Evolutionary conservation across 345 rosid species (phyloP).

Genomic region (Abelmoschus esculentus): DNA sequence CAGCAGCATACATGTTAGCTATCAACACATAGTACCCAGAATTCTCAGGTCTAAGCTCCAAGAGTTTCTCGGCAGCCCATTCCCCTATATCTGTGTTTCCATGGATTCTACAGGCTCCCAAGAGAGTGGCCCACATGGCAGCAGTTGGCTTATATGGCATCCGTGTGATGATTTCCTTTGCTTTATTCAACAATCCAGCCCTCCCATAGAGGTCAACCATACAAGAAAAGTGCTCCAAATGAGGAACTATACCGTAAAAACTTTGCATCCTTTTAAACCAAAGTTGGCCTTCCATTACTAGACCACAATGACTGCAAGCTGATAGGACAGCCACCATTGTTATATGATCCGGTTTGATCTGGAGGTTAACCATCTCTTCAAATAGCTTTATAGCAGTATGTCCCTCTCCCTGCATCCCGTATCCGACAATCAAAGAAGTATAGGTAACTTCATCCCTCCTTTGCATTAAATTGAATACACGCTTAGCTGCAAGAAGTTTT

Average conservation of each 20-base stretch:
- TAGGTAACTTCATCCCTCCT: constrained; percentile 64
- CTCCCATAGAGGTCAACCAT: constrained; percentile 78
- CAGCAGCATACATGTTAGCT: constrained; percentile 71
- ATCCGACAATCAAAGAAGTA: constrained; percentile 73
- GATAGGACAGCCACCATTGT: constrained; percentile 80
- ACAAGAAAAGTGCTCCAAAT: constrained; percentile 58
- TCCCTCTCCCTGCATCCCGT: constrained; percentile 61
- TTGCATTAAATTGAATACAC: constrained; percentile 46
- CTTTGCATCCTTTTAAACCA: constrained; percentile 42
- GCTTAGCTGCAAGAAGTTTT: constrained; percentile 44
- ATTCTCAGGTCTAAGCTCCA: constrained; percentile 53
- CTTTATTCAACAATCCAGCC: constrained; percentile 53
- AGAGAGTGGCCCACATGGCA: constrained; percentile 63
- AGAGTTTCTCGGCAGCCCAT: constrained; percentile 70
- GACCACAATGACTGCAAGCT: constrained; percentile 81
- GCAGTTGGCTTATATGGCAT: constrained; percentile 57
- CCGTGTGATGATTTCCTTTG: constrained; percentile 36
- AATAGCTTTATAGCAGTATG: constrained; percentile 41
- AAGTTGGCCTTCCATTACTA: constrained; percentile 47
- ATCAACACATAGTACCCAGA: constrained; percentile 63
- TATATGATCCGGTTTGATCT: constrained; percentile 60
- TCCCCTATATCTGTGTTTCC: constrained; percentile 54
- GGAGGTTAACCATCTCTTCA: constrained; percentile 40
- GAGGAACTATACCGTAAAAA: constrained; percentile 38
- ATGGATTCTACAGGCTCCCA: constrained; percentile 57